A percentile compares a stretch with the other conserved stretches of the same genome.
Conservation (phyloP, 1,284 basidiomycete species). For the Phellopilus nigrolimitatus region DNA sequence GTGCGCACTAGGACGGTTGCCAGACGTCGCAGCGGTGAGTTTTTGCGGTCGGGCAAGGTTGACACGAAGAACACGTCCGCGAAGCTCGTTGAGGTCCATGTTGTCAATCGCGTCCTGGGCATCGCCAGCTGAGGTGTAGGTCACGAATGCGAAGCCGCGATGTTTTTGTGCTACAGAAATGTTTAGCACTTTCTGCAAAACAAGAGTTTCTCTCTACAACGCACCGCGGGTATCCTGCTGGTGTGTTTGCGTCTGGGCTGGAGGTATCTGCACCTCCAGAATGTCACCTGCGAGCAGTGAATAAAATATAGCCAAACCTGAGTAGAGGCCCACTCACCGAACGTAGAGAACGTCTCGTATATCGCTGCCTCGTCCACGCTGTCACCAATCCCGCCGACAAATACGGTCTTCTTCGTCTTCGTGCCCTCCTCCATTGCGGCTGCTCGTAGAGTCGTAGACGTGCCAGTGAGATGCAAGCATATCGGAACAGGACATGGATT, state of each 20-base stretch:
- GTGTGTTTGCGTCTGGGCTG: slow-evolving; percentile 56
- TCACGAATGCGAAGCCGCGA: slow-evolving; percentile 79
- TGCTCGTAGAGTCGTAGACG: neutral
- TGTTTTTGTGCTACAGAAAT: slow-evolving; percentile 60
- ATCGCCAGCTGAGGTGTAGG: slow-evolving; percentile 67
- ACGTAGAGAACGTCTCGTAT: slow-evolving; percentile 69
- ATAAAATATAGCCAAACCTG: slow-evolving; percentile 1
- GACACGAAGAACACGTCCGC: slow-evolving; percentile 69
- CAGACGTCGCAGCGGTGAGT: slow-evolving; percentile 52
- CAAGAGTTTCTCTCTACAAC: neutral
- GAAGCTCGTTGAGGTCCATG: slow-evolving; percentile 81
- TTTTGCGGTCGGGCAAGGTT: slow-evolving; percentile 75
- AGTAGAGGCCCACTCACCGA: slow-evolving; percentile 46
- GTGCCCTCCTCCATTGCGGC: slow-evolving; percentile 68
- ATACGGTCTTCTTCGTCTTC: slow-evolving; percentile 76
- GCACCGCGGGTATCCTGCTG: slow-evolving; percentile 40
- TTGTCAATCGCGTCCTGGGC: slow-evolving; percentile 86
- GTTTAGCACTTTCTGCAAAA: slow-evolving; percentile 21
- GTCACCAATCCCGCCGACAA: slow-evolving; percentile 71
- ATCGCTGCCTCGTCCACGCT: slow-evolving; percentile 67
- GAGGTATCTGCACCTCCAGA: slow-evolving; percentile 75
- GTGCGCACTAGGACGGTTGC: slow-evolving; percentile 68
- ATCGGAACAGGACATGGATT: neutral
- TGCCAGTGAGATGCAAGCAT: no score
- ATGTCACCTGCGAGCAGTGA: slow-evolving; percentile 57